Percentiles rank a stretch among this genome's conserved stretches.
Conservation (phyloP, 2,329 filamentous ascomycete species). For the Cladosporium sp. region DNA sequence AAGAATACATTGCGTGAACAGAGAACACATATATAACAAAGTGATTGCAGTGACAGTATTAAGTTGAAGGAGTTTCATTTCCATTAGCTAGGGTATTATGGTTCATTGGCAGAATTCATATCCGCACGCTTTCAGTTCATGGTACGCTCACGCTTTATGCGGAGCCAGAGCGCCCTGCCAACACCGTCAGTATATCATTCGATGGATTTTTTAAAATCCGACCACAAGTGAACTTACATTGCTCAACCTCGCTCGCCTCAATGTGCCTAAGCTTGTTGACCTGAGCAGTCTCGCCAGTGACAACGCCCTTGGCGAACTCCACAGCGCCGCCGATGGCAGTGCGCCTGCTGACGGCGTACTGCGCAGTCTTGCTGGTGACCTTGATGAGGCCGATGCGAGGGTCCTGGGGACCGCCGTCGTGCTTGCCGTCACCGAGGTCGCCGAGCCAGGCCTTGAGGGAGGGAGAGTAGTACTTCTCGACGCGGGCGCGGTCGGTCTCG, state of each 20-base stretch:
- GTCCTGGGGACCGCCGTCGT: conserved; percentile 80
- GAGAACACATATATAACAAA: not conserved
- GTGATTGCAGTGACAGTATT: not conserved
- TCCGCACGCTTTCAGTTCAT: not conserved
- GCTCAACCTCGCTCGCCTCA: conserved; percentile 63
- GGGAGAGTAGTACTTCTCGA: conserved; percentile 75
- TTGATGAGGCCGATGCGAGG: conserved; percentile 81
- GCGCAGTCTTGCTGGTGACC: conserved; percentile 56
- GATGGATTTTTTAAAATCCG: too few relatives aligned
- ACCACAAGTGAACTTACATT: conserved; percentile 49
- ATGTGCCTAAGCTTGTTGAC: conserved; percentile 79
- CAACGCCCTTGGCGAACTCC: conserved; percentile 73
- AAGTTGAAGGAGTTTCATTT: not conserved
- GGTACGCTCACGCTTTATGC: conserved; percentile 7
- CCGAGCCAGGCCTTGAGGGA: conserved; percentile 82
- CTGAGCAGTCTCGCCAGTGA: conserved; percentile 69
- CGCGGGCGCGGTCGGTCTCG: conserved; percentile 66
- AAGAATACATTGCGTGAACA: too few relatives aligned
- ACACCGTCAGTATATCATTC: not conserved
- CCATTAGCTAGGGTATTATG: conserved; percentile 11
- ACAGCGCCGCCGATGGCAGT: conserved; percentile 65
- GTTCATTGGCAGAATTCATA: not conserved
- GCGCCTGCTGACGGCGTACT: conserved; percentile 47
- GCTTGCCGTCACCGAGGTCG: conserved; percentile 78
- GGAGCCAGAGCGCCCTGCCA: conserved; percentile 5